Evolutionary conservation across 2,329 filamentous ascomycete species (phyloP), one percentile per base, ranked within the genome.

Genomic region (Botrytis hyacinthi): DNA sequence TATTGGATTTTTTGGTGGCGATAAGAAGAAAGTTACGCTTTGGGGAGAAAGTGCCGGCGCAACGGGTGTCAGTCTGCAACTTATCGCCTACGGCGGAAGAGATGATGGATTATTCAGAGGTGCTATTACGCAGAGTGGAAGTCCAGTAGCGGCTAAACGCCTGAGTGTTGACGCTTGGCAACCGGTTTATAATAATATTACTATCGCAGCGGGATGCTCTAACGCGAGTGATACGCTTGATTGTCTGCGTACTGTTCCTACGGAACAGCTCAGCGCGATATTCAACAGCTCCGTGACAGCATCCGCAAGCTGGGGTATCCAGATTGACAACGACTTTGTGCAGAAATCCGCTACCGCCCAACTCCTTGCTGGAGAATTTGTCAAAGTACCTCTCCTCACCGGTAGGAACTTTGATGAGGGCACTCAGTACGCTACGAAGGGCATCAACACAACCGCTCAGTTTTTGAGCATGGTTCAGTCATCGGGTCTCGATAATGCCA

Each of bases 391-490:
- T 1, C 85, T 92, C 61, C 84, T 93, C 10, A 83, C 86, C 54
- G 91, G 91, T 6, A 86, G 86, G 54, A 92, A 92, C 79, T 86
- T 86, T 1, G 91, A 93, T 76, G 91, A 93, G 79, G 91, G 89
- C 4, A 86, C 86, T 0, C 82, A 83, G 0, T 91, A 91, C 77
- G 86, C 84, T 0, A 84, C 85, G 16, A 79, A 74, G 8, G 86
- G 85, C 16, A 85, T 91, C 74, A 86, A 90, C 78, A 88, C 85
- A 0, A 86, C 85, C 1, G 83, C 82, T 6, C 83, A 89, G 68
- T 87, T 90, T 67, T 26, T 72, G 4, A 59, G 63, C 3, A 48
- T 65, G 22, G 37, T 74, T 1, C 37, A 26, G n/a, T 54, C 59
- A 14, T 20, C 29, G 4, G 60, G 60, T 10, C 18, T 66, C 20